Evolutionary conservation across 495 filamentous ascomycete genomes (phyloP), one percentile per base, ranked within the genome.

Genomic region (Cenococcum geophilum): DNA sequence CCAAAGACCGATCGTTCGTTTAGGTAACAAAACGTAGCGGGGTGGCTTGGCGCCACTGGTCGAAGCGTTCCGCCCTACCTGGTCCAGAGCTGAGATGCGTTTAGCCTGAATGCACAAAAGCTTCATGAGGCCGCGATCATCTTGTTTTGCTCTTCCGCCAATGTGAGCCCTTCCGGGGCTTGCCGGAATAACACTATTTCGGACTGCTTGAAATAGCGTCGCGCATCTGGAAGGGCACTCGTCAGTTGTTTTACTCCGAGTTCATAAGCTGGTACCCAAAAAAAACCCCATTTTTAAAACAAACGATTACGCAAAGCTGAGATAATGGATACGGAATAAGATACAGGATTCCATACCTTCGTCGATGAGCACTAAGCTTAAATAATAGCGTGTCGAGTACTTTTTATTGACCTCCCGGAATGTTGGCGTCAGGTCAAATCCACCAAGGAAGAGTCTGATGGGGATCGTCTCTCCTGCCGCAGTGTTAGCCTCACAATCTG

Each of bases 351-450:
- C 65, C 79, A 52, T 77, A 89, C 90, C 90, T 82, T 97, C 92
- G 73, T 97, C 92, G 64, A 97, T 97, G 65, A 97, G 80, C 10
- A 99, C 93, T 66, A 99, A 76, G 73, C 90, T 96, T 55, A 99
- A 82, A 76, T 99, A 97, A 76, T 99, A 99, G 65, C 93, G 81
- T 58, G 95, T 97, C 35, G 92, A 97, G 75, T 93, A 99, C 76
- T 97, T 97, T 83, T 97, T 99, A 84, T 99, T 99, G 61, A 99
- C 93, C 75, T 99, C 95, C 43, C 95, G 89, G 83, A 99, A 99
- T 20, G 93, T 99, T 9, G 93, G 93, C 0, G 93, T 97, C 62
- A 99, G 78, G 73, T 99, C 93, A 71, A 99, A 99, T 14, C 93
- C 93, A 59, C 93, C 93, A 37, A 99, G 86, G 82, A 99, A 99